Percentiles rank a stretch among this genome's conserved stretches.
Conservation (phyloP, 2,329 filamentous ascomycete genomes). For the Calonectria montana region DNA sequence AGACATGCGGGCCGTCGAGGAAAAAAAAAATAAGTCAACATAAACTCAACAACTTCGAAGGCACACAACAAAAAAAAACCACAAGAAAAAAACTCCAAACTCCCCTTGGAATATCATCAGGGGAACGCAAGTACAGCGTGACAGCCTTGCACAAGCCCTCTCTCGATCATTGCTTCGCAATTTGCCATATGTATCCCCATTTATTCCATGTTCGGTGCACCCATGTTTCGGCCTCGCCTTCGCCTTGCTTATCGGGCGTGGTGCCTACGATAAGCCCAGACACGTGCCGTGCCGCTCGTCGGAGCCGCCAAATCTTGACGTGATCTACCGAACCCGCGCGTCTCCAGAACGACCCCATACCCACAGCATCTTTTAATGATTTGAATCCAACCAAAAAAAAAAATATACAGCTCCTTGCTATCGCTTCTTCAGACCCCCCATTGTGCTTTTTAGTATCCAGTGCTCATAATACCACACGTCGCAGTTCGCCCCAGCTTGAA, state of each 20-base stretch:
- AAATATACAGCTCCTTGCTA: slow-evolving; percentile 20
- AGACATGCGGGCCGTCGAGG: neutral
- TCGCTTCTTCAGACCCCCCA: slow-evolving; percentile 1
- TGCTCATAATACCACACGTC: slow-evolving; percentile 15
- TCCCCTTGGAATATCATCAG: slow-evolving; percentile 4
- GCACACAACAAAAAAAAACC: neutral
- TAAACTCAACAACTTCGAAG: neutral
- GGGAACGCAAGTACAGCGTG: slow-evolving; percentile 7
- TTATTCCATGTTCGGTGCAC: neutral
- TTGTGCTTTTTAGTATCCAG: slow-evolving; percentile 14
- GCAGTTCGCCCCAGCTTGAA: slow-evolving; percentile 6
- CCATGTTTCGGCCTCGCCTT: neutral
- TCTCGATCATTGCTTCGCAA: neutral
- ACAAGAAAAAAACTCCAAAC: slow-evolving; percentile 6
- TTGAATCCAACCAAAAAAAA: slow-evolving; percentile 24
- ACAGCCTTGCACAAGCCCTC: neutral
- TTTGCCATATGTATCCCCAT: neutral
- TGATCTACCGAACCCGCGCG: slow-evolving; percentile 39
- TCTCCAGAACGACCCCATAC: slow-evolving; percentile 29
- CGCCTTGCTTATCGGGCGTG: slow-evolving; percentile 30
- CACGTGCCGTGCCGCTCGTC: slow-evolving; percentile 37
- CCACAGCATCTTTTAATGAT: slow-evolving; percentile 29
- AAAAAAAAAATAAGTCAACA: neutral
- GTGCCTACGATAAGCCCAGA: slow-evolving; percentile 33
- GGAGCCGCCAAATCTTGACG: slow-evolving; percentile 38